These are phyloP conservation scores for Filobasidium floriforme DNA, from an alignment of 768 basidiomycete species.

Conservation along the genomic window DNA sequence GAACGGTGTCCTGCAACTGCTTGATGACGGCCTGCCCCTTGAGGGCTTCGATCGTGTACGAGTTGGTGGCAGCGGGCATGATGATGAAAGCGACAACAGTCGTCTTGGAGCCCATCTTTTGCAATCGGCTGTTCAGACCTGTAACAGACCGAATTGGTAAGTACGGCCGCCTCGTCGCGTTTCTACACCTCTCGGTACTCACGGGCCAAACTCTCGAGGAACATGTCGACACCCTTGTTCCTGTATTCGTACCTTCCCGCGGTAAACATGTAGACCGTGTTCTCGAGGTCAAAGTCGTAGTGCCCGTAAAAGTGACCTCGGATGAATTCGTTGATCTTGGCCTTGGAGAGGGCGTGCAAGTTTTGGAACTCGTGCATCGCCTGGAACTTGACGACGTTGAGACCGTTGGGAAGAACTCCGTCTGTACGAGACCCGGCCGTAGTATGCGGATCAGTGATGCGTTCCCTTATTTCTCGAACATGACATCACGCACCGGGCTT, in stretches of 20 bases:
- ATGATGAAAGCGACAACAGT: slow-evolving; percentile 98
- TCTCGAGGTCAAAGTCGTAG: slow-evolving; percentile 88
- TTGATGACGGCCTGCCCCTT: slow-evolving; percentile 97
- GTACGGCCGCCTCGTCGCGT: background rate
- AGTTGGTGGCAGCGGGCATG: slow-evolving; percentile 92
- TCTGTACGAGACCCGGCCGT: slow-evolving; percentile 50
- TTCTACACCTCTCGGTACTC: slow-evolving; percentile 23
- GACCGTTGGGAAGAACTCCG: slow-evolving; percentile 90
- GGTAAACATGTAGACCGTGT: slow-evolving; percentile 76
- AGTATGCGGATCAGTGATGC: background rate
- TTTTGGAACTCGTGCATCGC: slow-evolving; percentile 98
- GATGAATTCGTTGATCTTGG: slow-evolving; percentile 98
- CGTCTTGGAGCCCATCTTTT: slow-evolving; percentile 61
- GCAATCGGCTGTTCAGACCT: slow-evolving; percentile 59
- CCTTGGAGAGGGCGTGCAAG: slow-evolving; percentile 79
- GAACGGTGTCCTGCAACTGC: slow-evolving; percentile 89
- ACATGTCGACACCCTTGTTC: slow-evolving; percentile 99
- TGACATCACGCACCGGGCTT: slow-evolving; percentile 54
- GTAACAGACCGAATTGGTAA: slow-evolving; percentile 10
- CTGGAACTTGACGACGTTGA: slow-evolving; percentile 97
- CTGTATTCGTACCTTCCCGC: slow-evolving; percentile 99
- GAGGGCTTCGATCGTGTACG: slow-evolving; percentile 93
- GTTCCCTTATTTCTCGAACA: background rate
- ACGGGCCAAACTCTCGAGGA: slow-evolving; percentile 91
- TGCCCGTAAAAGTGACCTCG: slow-evolving; percentile 97